Conservation (phyloP, 176 grass and related monocot genomes). For the Triticum urartu region DNA sequence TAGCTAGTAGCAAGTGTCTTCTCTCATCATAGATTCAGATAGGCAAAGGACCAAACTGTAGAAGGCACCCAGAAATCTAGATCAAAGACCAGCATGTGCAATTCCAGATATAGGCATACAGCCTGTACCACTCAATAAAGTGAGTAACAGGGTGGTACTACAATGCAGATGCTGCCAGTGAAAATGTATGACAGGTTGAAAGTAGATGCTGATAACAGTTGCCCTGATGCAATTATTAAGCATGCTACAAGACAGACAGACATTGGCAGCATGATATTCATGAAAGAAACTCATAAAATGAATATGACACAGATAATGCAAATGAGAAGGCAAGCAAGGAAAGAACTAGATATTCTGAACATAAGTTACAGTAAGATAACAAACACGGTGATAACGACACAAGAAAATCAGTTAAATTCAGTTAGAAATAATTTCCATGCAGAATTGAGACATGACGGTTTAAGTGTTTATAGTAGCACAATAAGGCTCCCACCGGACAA, state of each 20-base stretch:
- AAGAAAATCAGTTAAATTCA: neutral
- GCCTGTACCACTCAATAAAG: neutral
- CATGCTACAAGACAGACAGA: neutral
- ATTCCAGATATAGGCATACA: neutral
- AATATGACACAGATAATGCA: neutral
- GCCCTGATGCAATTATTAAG: neutral
- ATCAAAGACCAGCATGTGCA: neutral
- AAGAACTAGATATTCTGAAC: neutral
- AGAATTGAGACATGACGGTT: neutral
- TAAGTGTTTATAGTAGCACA: conserved; percentile 3
- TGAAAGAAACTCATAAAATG: neutral
- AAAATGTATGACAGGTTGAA: conserved; percentile 6
- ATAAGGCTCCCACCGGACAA: neutral
- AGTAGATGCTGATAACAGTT: neutral
- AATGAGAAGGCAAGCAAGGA: neutral
- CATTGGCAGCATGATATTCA: neutral
- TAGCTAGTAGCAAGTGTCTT: neutral
- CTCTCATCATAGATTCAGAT: neutral
- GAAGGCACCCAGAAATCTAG: neutral
- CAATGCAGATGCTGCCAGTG: neutral
- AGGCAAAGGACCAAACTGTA: neutral
- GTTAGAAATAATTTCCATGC: neutral
- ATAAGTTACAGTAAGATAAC: neutral
- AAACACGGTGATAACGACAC: neutral
- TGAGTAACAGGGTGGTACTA: neutral